Percentiles rank a stretch among this genome's conserved stretches.
These are phyloP conservation scores for Colletotrichum viniferum DNA, from an alignment of 2,329 filamentous ascomycete species.

Conservation along the genomic window DNA sequence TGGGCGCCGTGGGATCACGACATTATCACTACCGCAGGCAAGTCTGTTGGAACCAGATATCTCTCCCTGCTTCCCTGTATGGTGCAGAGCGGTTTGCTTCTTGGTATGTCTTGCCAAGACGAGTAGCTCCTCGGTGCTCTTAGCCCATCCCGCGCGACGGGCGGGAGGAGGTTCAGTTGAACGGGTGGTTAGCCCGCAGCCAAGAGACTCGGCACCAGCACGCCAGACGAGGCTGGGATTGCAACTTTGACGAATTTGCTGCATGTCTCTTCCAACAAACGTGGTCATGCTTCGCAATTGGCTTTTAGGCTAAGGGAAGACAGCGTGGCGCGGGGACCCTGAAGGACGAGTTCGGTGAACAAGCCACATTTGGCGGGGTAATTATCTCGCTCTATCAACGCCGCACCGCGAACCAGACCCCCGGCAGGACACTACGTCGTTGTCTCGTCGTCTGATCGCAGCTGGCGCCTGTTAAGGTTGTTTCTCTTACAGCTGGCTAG, in stretches of 20 bases:
- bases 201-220: conserved; percentile 20
- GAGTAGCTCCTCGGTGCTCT: background rate
- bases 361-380: conserved; percentile 21
- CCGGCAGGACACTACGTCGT: background rate
- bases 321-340: conserved; percentile 13
- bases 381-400: background rate
- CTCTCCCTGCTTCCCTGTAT: background rate
- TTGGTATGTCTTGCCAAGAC: background rate
- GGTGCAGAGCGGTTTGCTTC: background rate
- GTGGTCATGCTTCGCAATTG: background rate
- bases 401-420: background rate
- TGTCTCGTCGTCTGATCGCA: background rate
- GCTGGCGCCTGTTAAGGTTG: background rate
- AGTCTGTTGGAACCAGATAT: background rate
- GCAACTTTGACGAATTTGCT: conserved; percentile 11
- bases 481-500: background rate
- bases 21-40: background rate
- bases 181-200: conserved; percentile 4
- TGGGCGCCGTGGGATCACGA: background rate
- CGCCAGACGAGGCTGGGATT: conserved; percentile 19
- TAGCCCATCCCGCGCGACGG: background rate
- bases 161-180: background rate
- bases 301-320: background rate
- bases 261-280: background rate
- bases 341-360: background rate